Conservation (phyloP, 768 basidiomycete genomes). For the Leccinum disarticulatum region DNA sequence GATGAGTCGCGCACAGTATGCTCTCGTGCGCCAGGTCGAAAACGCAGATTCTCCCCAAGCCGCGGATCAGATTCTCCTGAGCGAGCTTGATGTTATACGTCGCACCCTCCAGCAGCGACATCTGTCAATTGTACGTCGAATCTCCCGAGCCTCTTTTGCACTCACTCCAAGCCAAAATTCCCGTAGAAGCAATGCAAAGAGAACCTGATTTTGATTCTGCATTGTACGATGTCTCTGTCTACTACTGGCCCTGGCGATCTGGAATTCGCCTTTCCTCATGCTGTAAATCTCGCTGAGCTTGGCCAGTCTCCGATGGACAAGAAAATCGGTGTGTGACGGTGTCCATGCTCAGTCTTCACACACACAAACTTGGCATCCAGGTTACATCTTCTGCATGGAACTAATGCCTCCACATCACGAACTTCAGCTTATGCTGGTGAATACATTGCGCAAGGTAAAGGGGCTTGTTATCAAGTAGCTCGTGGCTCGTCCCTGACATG, state of each 20-base stretch:
- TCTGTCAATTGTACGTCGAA: conserved; percentile 53
- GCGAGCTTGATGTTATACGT: conserved; percentile 60
- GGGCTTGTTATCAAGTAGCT: neutral
- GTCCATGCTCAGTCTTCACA: neutral
- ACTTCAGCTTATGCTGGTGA: conserved; percentile 79
- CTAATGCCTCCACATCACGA: conserved; percentile 70
- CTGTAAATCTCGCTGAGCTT: conserved; percentile 73
- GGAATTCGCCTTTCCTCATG: conserved; percentile 73
- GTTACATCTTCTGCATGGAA: conserved; percentile 76
- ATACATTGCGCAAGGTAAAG: conserved; percentile 77
- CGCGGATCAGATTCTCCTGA: conserved; percentile 59
- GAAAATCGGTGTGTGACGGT: conserved; percentile 52
- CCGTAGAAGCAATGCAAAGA: conserved; percentile 64
- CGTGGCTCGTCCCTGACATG: conserved; percentile 4
- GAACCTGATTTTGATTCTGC: conserved; percentile 64
- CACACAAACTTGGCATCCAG: conserved; percentile 36
- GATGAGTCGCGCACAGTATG: conserved; percentile 70
- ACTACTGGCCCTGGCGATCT: conserved; percentile 46
- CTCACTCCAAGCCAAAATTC: conserved; percentile 6
- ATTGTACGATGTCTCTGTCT: conserved; percentile 58
- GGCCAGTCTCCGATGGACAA: conserved; percentile 61
- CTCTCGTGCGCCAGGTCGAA: conserved; percentile 73
- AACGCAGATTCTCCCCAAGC: conserved; percentile 52
- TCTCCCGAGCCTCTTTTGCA: neutral
- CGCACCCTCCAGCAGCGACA: conserved; percentile 48